Evolutionary conservation across 805 yeast genomes (phyloP), one percentile per base, ranked within the genome.

Genomic region (Dipodascus albidus): DNA sequence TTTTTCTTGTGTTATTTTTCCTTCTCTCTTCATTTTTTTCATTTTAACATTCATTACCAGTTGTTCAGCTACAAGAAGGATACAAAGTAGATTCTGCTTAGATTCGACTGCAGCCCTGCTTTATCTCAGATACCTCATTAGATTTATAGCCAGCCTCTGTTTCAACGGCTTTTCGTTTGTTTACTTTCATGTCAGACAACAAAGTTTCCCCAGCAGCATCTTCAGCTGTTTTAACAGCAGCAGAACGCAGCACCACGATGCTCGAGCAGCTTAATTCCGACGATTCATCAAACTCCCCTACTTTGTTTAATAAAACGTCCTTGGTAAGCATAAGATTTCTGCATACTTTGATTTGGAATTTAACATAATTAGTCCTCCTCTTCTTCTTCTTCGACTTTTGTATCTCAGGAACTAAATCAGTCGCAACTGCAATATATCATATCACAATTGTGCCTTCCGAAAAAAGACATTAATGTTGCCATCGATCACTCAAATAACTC

Each of bases 351-450:
- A n/a, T n/a, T n/a, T n/a, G 9, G 33, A 6, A 6, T 11, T 27
- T 6, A 27, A 6, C 11, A 6, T 27, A 6, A 6, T 11, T 27
- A 27, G 33, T 27, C 33, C 9, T 27, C 33, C 9, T 27, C 33
- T 6, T 27, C 9, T 11, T 27, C 33, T 27, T 27, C 33, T 6
- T 27, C 33, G 11, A 27, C 33, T 27, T 27, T 11, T 38, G 4
- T 14, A 14, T 38, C 53, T 22, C 74, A 21, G 53, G 35, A 23
- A 23, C 47, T 49, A 20, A 38, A 61, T 14, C 73, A 73, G 44
- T 88, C 85, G 49, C 70, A 84, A 53, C 78, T 85, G 50, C 85
- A 87, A 64, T 82, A 83, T 19, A 87, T 90, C 20, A 85, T 88
- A 31, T 75, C 86, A 22, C 75, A 80, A 9, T 73, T 93, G 53